Evolutionary conservation across 139 green algal species (phyloP).

Genomic region (Klebsormidium nitens): DNA sequence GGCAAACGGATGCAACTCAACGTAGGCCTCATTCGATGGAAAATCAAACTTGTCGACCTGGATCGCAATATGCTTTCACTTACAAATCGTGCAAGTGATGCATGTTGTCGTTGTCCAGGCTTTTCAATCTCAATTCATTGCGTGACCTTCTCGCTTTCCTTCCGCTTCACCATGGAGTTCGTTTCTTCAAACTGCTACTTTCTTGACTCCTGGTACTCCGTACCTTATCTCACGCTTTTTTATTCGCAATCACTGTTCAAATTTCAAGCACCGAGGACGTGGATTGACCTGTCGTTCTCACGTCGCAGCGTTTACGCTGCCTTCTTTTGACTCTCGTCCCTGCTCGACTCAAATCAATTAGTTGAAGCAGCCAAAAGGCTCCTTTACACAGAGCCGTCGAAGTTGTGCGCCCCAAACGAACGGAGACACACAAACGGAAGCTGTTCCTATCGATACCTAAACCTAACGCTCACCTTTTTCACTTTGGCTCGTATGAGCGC

Average conservation of each 20-base stretch:
- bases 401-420: background rate
- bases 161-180: no score
- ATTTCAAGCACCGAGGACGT: no score
- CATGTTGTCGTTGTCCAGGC: background rate
- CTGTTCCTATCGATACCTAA: background rate
- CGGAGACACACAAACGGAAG: background rate
- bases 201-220: no score
- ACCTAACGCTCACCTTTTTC: background rate
- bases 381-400: background rate
- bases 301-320: no score
- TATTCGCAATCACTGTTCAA: no score
- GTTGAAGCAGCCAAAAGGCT: background rate
- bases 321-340: background rate
- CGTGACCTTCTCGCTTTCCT: background rate
- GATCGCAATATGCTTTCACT: no score
- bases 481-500: conserved; percentile 82
- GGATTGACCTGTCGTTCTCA: no score
- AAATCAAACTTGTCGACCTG: no score
- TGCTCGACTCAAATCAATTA: background rate
- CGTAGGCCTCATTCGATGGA: no score
- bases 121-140: background rate
- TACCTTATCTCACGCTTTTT: no score
- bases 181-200: no score
- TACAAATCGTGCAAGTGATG: background rate
- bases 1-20: no score